Base-by-base conservation (phyloP, 2,329 filamentous ascomycete species). In the Paramyrothecium roridum region DNA sequence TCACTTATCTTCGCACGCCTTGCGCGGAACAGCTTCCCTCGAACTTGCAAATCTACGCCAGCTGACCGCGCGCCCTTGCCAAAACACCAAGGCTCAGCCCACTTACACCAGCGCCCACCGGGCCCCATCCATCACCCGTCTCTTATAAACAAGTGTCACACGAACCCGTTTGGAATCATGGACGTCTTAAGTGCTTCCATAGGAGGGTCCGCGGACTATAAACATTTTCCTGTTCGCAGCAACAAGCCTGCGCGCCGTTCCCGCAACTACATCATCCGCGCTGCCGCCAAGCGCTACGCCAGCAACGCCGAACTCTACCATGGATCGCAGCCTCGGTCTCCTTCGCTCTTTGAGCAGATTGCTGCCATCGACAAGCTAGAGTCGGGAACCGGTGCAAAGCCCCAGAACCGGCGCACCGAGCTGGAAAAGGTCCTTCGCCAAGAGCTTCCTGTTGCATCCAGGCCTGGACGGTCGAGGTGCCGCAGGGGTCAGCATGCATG, bases 261-360 rank as follows among this genome's bases (percentile, higher is more conserved):
- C 6, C 63, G 59, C 52, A 69, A 66, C 52, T 64, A 70, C 54
- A 59, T 69, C 30, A 57, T 71, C 54, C 70, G 69, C 53, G 66
- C 64, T 48, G 63, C 64, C 43, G 68, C 68, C 19, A 70, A 70
- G 56, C 67, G 65, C 17, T 62, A 68, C 47, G 63, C 62, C 17
- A 54, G 58, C 37, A 49, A 37, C 49, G 17, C 48, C 48, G 16
- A 34, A 26, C 26, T 43, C 37, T 43, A 43, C n/a, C 37, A 30
- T 30, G 26, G n/a, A 33, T 33, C n/a, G 48, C 22, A 22, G 52
- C 53, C 34, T 30, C 48, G 52, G 56, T 22, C 21, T 30, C 26
- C 26, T 10, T 30, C 26, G 26, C 26, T 30, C 26, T 30, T 30
- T 30, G 26, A 30, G 26, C 26, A 30, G 26, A 4, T 30, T 30